Conservation (phyloP, 2,329 filamentous ascomycete genomes). For the Magnaporthiopsis incrustans region DNA sequence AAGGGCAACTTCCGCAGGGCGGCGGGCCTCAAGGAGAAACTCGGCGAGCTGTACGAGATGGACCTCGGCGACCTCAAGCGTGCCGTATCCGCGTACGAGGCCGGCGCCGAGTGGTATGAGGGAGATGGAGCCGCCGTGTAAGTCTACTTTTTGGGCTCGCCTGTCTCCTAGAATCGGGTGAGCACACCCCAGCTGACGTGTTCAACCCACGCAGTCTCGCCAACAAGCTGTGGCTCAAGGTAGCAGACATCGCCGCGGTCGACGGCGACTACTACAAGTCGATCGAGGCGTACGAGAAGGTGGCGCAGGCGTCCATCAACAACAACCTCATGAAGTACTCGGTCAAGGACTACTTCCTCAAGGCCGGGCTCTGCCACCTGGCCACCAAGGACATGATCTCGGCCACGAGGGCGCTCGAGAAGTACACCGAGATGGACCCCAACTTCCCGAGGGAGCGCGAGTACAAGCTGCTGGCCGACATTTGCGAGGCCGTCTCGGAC, state of each 20-base stretch:
- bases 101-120: conserved; percentile 84
- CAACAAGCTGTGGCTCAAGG: conserved; percentile 90
- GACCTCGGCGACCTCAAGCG: conserved; percentile 71
- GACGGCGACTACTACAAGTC: conserved; percentile 79
- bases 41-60: conserved; percentile 78
- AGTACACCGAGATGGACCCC: conserved; percentile 72
- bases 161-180: neutral
- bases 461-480: conserved; percentile 69
- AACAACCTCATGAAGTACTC: conserved; percentile 92
- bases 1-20: conserved; percentile 89
- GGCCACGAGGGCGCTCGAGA: conserved; percentile 69
- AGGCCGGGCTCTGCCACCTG: conserved; percentile 86
- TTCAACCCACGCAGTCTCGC: conserved; percentile 53
- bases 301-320: conserved; percentile 67
- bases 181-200: conserved; percentile 5
- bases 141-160: conserved; percentile 24
- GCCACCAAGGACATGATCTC: conserved; percentile 67
- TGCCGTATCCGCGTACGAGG: conserved; percentile 76
- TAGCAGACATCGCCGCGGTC: conserved; percentile 77
- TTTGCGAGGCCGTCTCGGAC: conserved; percentile 66
- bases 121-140: conserved; percentile 77
- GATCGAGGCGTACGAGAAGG: conserved; percentile 75
- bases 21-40: conserved; percentile 80
- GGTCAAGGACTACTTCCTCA: conserved; percentile 93
- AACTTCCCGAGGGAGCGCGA: conserved; percentile 72